A percentile compares a stretch with the other conserved stretches of the same genome.
Conservation (phyloP, 2,329 filamentous ascomycete species). For the Aspergillus flavus region DNA sequence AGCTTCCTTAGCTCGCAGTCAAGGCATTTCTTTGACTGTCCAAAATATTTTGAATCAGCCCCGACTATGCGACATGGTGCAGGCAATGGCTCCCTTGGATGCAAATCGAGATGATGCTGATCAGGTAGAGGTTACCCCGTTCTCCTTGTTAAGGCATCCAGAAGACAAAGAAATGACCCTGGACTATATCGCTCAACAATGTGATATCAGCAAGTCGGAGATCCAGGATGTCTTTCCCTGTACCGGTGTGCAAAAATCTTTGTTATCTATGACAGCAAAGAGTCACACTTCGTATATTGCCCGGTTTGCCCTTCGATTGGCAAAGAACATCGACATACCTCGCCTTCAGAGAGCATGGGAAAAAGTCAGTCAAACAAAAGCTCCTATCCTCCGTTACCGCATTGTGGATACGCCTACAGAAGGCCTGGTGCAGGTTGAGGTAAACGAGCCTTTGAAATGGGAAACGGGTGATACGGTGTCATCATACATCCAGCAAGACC, state of each 20-base stretch:
- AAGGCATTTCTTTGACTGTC: background rate
- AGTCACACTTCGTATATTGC: background rate
- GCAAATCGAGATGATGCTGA: background rate
- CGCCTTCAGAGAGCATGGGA: background rate
- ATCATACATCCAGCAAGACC: background rate
- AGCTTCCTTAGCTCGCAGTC: background rate
- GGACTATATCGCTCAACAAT: background rate
- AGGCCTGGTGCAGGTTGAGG: background rate
- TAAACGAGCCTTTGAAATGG: background rate
- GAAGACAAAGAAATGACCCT: background rate
- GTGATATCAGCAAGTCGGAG: background rate
- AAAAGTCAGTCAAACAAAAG: background rate
- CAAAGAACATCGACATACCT: background rate
- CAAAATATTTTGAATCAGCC: constrained; percentile 6
- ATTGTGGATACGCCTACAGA: background rate
- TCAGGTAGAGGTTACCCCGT: background rate
- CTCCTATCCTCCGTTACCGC: background rate
- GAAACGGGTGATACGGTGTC: background rate
- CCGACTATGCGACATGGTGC: background rate
- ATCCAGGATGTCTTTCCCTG: background rate
- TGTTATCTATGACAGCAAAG: background rate
- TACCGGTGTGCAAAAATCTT: background rate
- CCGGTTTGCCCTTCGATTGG: background rate
- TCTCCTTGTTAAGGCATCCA: background rate
- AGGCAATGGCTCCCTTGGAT: background rate